Conservation (phyloP, 2,329 filamentous ascomycete genomes). For the Clarireedia monteithiana region DNA sequence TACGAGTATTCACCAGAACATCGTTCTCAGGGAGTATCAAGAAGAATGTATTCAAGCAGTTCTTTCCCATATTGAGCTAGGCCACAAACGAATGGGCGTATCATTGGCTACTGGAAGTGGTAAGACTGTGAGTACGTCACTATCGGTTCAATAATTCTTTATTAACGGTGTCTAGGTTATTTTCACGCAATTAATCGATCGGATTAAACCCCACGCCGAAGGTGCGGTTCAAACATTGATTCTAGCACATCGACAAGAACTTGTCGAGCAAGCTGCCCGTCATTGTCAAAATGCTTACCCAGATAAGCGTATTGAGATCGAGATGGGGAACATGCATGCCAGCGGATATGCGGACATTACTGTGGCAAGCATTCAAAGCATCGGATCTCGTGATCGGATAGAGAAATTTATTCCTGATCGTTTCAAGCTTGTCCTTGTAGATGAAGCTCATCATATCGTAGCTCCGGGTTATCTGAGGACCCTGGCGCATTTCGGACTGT, state of each 20-base stretch:
- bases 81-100: slow-evolving; percentile 73
- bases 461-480: slow-evolving; percentile 69
- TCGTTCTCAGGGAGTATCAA: slow-evolving; percentile 75
- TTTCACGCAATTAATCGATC: slow-evolving; percentile 89
- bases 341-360: slow-evolving; percentile 85
- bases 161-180: slow-evolving; percentile 55
- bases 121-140: slow-evolving; percentile 59
- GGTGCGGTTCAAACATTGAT: slow-evolving; percentile 74
- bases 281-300: slow-evolving; percentile 82
- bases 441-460: slow-evolving; percentile 96
- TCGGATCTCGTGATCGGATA: slow-evolving; percentile 70
- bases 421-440: slow-evolving; percentile 89
- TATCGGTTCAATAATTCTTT: background rate
- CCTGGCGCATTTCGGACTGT: slow-evolving; percentile 71
- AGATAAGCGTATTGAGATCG: slow-evolving; percentile 72
- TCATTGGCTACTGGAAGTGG: slow-evolving; percentile 83
- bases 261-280: slow-evolving; percentile 85
- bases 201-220: slow-evolving; percentile 50
- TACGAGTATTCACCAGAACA: slow-evolving; percentile 12
- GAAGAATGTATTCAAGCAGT: slow-evolving; percentile 87
- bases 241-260: slow-evolving; percentile 82
- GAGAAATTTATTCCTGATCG: slow-evolving; percentile 67
- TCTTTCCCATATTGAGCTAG: slow-evolving; percentile 56
- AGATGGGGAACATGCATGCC: slow-evolving; percentile 76
- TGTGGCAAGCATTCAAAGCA: slow-evolving; percentile 80